Evolutionary conservation across 2,329 filamentous ascomycete genomes (phyloP), one percentile per base, ranked within the genome.

Genomic region (Phoma sp.): DNA sequence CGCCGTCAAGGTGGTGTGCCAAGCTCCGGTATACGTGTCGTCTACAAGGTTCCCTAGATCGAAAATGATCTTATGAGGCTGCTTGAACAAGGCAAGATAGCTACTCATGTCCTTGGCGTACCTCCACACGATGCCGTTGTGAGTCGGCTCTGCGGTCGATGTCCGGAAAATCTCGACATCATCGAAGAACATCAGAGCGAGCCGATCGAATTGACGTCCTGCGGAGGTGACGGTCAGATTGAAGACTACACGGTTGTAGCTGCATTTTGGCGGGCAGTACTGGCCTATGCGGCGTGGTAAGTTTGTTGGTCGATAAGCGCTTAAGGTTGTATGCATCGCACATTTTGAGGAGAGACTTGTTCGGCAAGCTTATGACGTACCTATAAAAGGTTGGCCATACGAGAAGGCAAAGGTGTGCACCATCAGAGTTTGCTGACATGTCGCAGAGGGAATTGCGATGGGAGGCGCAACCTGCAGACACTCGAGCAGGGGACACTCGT

Each of bases 151-250:
- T 4, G 91, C 89, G 1, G 91, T 96, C 5, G 90, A 92, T 2
- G 90, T 93, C 22, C 91, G 82, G 80, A 89, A 95, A n/a, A 96
- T 82, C 71, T 96, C 91, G 9, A 84, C 86, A 71, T 94, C 89
- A 36, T 85, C 86, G 33, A 95, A 80, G 65, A 88, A 95, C 82
- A 95, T 87, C 29, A 88, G 74, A 4, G 86, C 91, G 8, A 94
- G 80, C 35, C 91, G 84, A 71, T 96, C 91, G 73, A 84, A 93
- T 65, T 96, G 91, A 3, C 84, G 82, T 1, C 91, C 91, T 58
- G 80, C 78, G 9, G 88, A 90, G 0, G 84, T 85, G 13, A 90
- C 87, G 0, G 89, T 93, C 62, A 95, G 84, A 68, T 92, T 92
- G 73, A 95, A 85, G 22, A 85, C 82, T 15, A 93, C 88, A 31